Percentiles rank a stretch among this genome's conserved stretches.
Conservation (phyloP, 352 stramenopile species). For the Aphanomyces cochlioides region DNA sequence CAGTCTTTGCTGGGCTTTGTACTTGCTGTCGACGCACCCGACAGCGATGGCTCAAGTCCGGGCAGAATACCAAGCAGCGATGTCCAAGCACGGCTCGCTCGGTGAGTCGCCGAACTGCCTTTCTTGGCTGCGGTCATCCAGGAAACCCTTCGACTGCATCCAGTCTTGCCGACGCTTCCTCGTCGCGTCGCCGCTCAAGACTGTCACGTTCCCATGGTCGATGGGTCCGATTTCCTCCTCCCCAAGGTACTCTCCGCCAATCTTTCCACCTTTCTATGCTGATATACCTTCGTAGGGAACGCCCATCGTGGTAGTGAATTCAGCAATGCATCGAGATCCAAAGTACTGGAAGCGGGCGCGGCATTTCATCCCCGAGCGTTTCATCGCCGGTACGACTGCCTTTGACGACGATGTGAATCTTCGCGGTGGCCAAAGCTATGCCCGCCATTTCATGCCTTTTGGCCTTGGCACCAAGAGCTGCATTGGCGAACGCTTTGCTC, state of each 20-base stretch:
- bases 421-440: constrained; percentile 3
- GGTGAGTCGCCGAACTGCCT: not conserved
- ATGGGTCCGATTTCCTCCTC: not conserved
- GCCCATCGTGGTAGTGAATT: not conserved
- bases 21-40: constrained; percentile 1
- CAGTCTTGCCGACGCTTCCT: not conserved
- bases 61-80: not conserved
- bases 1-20: constrained; percentile 1
- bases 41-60: not conserved
- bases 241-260: constrained; percentile 6
- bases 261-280: not conserved
- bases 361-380: constrained; percentile 17
- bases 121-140: not conserved
- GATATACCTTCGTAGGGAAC: constrained; percentile 1
- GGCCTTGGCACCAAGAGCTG: not conserved
- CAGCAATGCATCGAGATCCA: constrained; percentile 13
- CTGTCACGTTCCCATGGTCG: not conserved
- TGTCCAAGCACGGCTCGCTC: not conserved
- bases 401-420: not conserved
- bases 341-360: constrained; percentile 10
- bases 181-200: not conserved
- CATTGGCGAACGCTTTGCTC: not conserved
- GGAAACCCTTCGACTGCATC: constrained; percentile 11
- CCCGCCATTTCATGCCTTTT: constrained; percentile 26
- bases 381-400: not conserved